A percentile compares a stretch with the other conserved stretches of the same genome.
Evolutionary conservation across 2,329 filamentous ascomycete species (phyloP).

Genomic region (Sclerotinia spermophila): DNA sequence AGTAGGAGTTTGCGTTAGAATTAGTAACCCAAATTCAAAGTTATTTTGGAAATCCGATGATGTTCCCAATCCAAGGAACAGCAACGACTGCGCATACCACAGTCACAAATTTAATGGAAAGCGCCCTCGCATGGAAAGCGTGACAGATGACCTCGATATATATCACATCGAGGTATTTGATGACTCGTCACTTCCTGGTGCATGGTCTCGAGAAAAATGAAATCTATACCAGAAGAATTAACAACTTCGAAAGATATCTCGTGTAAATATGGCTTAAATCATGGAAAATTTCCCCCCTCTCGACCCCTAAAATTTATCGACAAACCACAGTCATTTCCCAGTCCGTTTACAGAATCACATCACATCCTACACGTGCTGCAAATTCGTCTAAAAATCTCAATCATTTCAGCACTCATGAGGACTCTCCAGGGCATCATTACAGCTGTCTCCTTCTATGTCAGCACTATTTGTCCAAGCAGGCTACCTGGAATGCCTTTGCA

Average conservation of each 20-base stretch:
- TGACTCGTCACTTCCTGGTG: not conserved
- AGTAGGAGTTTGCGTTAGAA: not conserved
- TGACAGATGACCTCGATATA: not conserved
- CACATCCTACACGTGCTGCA: not conserved
- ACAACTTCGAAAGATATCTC: not conserved
- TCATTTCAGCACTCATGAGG: not conserved
- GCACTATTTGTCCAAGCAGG: accelerated
- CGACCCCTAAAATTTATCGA: too few species aligned
- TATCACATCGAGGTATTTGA: not conserved
- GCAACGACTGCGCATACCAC: not conserved
- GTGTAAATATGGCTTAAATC: not conserved
- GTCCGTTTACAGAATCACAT: not conserved
- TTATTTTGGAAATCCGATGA: accelerated
- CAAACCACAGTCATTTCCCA: not conserved
- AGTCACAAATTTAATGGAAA: not conserved
- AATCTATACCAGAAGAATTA: not conserved
- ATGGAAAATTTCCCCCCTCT: too few species aligned
- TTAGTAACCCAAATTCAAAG: not conserved
- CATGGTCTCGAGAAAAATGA: not conserved
- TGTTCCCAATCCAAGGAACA: not conserved
- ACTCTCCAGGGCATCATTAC: not conserved
- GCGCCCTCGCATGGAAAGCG: not conserved
- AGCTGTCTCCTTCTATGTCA: not conserved
- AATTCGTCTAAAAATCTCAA: not conserved
- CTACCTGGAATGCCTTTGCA: accelerated